These are phyloP conservation scores for Ambrosia artemisiifolia DNA, from an alignment of 129 eudicot genomes.

Conservation along the genomic window DNA sequence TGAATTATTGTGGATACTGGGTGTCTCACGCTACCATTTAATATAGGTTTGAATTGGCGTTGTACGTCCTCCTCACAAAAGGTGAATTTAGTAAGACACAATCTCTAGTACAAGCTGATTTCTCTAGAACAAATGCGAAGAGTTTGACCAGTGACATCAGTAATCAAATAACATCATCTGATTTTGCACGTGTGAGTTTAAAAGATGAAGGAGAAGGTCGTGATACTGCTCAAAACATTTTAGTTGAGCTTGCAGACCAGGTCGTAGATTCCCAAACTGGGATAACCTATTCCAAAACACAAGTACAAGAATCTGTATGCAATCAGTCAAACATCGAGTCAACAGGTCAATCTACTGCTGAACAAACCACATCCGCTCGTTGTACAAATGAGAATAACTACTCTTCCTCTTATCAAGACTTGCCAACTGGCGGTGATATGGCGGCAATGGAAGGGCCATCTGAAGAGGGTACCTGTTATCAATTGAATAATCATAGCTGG, in stretches of 20 bases:
- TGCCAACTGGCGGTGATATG: slow-evolving; percentile 45
- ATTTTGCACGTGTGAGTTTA: slow-evolving; percentile 37
- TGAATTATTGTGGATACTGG: slow-evolving; percentile 8
- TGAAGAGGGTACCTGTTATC: slow-evolving; percentile 80
- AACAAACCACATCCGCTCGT: slow-evolving; percentile 37
- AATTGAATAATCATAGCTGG: slow-evolving; percentile 66
- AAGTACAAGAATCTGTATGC: slow-evolving; percentile 38
- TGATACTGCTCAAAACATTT: slow-evolving; percentile 45
- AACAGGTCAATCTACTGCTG: slow-evolving; percentile 37
- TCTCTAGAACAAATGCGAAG: slow-evolving; percentile 44
- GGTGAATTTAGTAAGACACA: slow-evolving; percentile 55
- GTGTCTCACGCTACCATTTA: slow-evolving; percentile 5
- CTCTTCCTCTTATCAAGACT: slow-evolving; percentile 57
- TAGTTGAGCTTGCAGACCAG: slow-evolving; percentile 52
- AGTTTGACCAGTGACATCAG: slow-evolving; percentile 31
- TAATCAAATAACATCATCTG: slow-evolving; percentile 44
- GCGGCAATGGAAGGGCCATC: slow-evolving; percentile 81
- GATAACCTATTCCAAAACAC: slow-evolving; percentile 31
- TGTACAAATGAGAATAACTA: slow-evolving; percentile 40
- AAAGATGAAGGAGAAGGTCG: slow-evolving; percentile 46
- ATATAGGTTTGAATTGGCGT: slow-evolving; percentile 90
- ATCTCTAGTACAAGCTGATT: slow-evolving; percentile 42
- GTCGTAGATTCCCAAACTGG: slow-evolving; percentile 48
- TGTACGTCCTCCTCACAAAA: slow-evolving; percentile 70
- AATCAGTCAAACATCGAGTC: slow-evolving; percentile 44